phyloP scores from a whole-genome alignment of 2,329 filamentous ascomycete species.

The Botryotinia convoluta region DNA sequence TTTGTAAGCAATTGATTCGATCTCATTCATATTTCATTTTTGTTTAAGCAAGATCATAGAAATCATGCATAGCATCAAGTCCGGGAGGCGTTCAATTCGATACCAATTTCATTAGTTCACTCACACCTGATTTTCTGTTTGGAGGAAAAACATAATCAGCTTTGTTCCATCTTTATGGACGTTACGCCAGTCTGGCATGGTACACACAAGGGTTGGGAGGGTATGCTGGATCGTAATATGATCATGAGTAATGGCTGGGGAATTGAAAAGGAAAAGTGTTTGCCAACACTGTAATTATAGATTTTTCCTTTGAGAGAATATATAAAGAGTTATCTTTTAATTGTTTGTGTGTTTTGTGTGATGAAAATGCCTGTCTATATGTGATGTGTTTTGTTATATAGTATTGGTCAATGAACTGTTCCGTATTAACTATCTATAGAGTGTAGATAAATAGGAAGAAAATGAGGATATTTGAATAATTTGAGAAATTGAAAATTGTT shows the following conservation, averaged over 20 bases:
- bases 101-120: slow-evolving; percentile 24
- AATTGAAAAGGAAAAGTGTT: background rate
- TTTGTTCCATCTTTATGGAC: slow-evolving; percentile 28
- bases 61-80: background rate
- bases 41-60: background rate
- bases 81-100: slow-evolving; percentile 26
- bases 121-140: slow-evolving; percentile 6
- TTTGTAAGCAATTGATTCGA: slow-evolving; percentile 26
- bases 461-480: no score
- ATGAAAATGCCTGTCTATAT: background rate
- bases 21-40: slow-evolving; percentile 2
- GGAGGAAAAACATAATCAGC: slow-evolving; percentile 11
- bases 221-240: background rate
- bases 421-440: no score
- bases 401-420: no score
- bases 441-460: no score
- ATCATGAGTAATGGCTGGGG: background rate
- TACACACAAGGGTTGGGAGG: background rate
- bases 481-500: background rate
- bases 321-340: background rate
- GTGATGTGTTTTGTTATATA: background rate
- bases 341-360: background rate
- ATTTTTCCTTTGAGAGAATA: background rate
- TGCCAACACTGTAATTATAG: slow-evolving; percentile 1
- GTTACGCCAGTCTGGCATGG: slow-evolving; percentile 32